A percentile compares a stretch with the other conserved stretches of the same genome.
Conservation (phyloP, 257 asterid genomes). For the Oldenlandia corymbosa region DNA sequence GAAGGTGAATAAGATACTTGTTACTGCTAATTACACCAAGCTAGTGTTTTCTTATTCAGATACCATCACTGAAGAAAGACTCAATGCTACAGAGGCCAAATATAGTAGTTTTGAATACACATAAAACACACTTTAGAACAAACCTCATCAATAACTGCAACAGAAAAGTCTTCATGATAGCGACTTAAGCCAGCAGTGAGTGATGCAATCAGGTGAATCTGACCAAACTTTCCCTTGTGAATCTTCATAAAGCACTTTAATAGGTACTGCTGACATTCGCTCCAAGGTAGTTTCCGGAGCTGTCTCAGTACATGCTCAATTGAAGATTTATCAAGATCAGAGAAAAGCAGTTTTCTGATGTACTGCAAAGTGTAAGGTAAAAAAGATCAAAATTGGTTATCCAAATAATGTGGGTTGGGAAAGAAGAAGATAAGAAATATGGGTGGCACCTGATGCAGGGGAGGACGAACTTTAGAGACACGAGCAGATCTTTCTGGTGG, state of each 20-base stretch:
- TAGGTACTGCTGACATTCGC: conserved; percentile 76
- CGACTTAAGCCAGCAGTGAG: conserved; percentile 95
- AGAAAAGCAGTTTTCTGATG: conserved; percentile 89
- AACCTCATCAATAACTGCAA: conserved; percentile 98
- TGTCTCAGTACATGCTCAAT: conserved; percentile 93
- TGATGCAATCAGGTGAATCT: conserved; percentile 95
- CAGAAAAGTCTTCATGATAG: conserved; percentile 87
- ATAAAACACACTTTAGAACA: conserved; percentile 15
- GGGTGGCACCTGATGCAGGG: conserved; percentile 75
- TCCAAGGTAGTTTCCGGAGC: conserved; percentile 94
- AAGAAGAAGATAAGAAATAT: conserved; percentile 14
- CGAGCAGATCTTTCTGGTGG: conserved; percentile 99
- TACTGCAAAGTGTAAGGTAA: conserved; percentile 49
- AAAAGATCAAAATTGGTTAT: conserved; percentile 16
- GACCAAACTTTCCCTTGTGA: conserved; percentile 98
- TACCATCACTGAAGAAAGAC: background rate
- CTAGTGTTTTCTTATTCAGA: background rate
- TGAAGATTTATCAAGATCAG: conserved; percentile 90
- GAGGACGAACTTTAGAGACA: conserved; percentile 93
- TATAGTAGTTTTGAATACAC: background rate
- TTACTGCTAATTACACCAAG: background rate
- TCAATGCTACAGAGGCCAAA: background rate
- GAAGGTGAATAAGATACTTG: background rate
- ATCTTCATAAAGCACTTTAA: conserved; percentile 95
- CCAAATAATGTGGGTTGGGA: conserved; percentile 14